phyloP scores from a whole-genome alignment of 2,329 filamentous ascomycete genomes.

The Aspergillus terreus region DNA sequence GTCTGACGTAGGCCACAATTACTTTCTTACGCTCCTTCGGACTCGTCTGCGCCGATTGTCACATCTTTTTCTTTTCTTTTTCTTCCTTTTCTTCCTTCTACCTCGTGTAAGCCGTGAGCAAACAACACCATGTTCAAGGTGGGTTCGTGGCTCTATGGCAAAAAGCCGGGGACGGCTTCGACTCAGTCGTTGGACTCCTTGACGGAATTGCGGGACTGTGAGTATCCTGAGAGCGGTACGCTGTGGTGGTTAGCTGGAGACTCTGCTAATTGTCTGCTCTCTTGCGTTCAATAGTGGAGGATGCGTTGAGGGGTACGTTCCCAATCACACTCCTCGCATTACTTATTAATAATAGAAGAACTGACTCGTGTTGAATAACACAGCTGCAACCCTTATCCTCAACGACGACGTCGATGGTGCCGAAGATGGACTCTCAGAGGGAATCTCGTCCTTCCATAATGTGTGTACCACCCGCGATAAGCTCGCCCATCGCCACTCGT shows the following conservation, averaged over 20 bases:
- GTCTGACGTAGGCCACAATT: slow-evolving; percentile 4
- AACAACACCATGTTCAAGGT: slow-evolving; percentile 35
- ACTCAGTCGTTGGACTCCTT: slow-evolving; percentile 56
- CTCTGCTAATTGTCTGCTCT: slow-evolving; percentile 16
- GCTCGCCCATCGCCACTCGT: slow-evolving; percentile 5
- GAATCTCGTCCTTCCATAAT: slow-evolving; percentile 82
- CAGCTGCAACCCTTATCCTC: slow-evolving; percentile 69
- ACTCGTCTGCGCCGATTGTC: background rate
- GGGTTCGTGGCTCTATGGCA: slow-evolving; percentile 45
- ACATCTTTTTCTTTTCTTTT: background rate
- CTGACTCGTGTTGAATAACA: slow-evolving; percentile 5
- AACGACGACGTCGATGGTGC: slow-evolving; percentile 87
- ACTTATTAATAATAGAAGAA: slow-evolving; percentile 2
- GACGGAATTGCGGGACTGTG: slow-evolving; percentile 53
- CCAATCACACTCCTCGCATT: background rate
- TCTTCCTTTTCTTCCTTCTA: background rate
- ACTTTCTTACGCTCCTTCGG: background rate
- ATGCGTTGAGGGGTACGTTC: slow-evolving; percentile 42
- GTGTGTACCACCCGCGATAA: slow-evolving; percentile 34
- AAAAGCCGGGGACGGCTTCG: slow-evolving; percentile 39
- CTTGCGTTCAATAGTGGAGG: slow-evolving; percentile 27
- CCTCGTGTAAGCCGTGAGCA: background rate
- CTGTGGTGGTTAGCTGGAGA: slow-evolving; percentile 12
- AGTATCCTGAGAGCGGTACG: slow-evolving; percentile 14
- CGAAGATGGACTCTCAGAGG: slow-evolving; percentile 66